Evolutionary conservation across 2,329 filamentous ascomycete species (phyloP).

Genomic region (Uncinocarpus reesii): DNA sequence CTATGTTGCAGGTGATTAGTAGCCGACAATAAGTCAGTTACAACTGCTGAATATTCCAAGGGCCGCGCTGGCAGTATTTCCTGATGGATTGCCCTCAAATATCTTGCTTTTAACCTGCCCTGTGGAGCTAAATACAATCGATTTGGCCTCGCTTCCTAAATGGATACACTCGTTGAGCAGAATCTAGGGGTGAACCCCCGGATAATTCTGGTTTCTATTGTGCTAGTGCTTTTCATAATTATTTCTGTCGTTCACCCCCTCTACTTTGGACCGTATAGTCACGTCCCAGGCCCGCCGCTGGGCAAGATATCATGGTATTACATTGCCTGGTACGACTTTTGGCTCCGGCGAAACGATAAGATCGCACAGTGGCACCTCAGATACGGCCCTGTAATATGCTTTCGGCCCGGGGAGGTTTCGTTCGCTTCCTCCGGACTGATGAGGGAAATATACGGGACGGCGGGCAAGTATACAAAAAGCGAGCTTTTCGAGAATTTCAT

Average conservation of each 20-base stretch:
- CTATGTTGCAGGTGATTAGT: no score
- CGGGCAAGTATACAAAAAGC: conserved; percentile 4
- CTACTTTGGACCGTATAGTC: conserved; percentile 5
- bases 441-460: conserved; percentile 8
- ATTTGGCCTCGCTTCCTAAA: background rate
- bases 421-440: background rate
- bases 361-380: conserved; percentile 7
- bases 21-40: no score
- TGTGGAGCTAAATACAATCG: no score
- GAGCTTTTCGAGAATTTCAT: conserved; percentile 7
- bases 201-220: background rate
- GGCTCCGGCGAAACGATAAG: conserved; percentile 5
- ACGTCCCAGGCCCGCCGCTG: background rate
- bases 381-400: conserved; percentile 4
- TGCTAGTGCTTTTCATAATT: background rate
- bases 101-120: no score
- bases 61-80: no score
- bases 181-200: background rate
- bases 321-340: conserved; percentile 9
- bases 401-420: conserved; percentile 4
- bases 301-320: conserved; percentile 8
- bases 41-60: no score
- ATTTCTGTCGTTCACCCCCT: background rate
- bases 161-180: background rate
- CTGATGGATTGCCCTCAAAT: no score